Base-by-base conservation (phyloP, 208 protist genomes). In the Borovskyia barvae region DNA sequence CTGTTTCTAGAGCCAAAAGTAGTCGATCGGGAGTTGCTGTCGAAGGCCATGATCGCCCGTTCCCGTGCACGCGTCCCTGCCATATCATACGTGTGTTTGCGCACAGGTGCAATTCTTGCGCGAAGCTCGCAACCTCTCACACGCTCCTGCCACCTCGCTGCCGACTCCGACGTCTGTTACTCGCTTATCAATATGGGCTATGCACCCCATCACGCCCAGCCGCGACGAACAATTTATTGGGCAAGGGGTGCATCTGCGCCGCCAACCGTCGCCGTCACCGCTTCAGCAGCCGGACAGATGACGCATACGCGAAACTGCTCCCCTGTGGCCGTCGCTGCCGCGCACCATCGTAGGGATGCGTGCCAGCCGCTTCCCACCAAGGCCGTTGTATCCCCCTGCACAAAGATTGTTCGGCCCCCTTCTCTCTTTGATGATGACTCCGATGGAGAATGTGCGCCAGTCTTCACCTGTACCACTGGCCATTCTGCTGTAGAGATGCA, bases 111-210 rank as follows among this genome's bases (percentile, higher is more conserved):
- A 0, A 67, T 85, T 3, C 72, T 95, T 1, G 82, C 76, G 1
- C 77, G 95, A 28, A 85, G 68, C 55, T 81, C 77, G 20, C 94
- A 98, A 66, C 94, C 94, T n/a, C 71, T 94, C 26, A 47, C 52
- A 47, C 62, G 68, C 48, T 80, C 74, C 5, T 9, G 54, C 6
- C 40, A 50, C 20, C 41, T 88, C 28, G 53, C 43, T n/a, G 42
- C 69, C 14, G 85, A 92, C 64, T 66, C 75, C 37, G 61, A 80
- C 28, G 40, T 88, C 4, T 92, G 85, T 56, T 59, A 54, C 40
- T 58, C 76, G 12, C 50, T 88, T n/a, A 61, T 78, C 11, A 85
- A 86, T 39, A 65, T 54, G 39, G 56, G 50, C 25, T 58, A 65
- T 45, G 52, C 37, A 3, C 29, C 52, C 2, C 45, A 70, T 14